A percentile compares a stretch with the other conserved stretches of the same genome.
phyloP scores from a whole-genome alignment of 345 rosid species.

The Diplotaxis tenuifolia region DNA sequence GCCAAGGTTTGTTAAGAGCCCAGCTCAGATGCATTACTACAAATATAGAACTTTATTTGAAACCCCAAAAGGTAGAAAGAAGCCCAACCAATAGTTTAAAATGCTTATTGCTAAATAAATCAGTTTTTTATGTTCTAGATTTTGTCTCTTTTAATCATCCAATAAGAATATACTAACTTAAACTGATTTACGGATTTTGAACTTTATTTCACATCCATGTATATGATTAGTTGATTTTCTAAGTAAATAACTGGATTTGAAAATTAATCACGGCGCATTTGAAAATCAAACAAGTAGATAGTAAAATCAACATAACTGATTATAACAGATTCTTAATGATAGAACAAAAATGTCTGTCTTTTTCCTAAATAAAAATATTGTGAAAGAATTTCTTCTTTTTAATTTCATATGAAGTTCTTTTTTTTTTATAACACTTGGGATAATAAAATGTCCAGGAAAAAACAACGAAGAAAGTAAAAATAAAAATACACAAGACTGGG shows the following conservation, averaged over 20 bases:
- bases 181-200: background rate
- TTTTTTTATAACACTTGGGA: too few species aligned
- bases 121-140: background rate
- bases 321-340: background rate
- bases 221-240: background rate
- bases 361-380: too few species aligned
- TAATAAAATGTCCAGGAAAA: too few species aligned
- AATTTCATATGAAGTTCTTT: too few species aligned
- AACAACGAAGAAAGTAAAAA: too few species aligned
- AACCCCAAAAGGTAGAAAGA: too few species aligned
- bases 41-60: too few species aligned
- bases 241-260: background rate
- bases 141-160: background rate
- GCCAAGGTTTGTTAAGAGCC: too few species aligned
- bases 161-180: background rate
- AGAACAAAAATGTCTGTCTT: background rate
- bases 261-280: background rate
- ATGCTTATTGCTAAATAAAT: background rate
- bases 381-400: too few species aligned
- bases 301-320: background rate
- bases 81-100: too few species aligned
- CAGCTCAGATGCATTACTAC: too few species aligned
- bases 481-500: too few species aligned
- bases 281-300: background rate
- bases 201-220: background rate